Percentiles rank a stretch among this genome's conserved stretches.
phyloP scores from a whole-genome alignment of 805 yeast species.

The Candida rishiriensis region DNA sequence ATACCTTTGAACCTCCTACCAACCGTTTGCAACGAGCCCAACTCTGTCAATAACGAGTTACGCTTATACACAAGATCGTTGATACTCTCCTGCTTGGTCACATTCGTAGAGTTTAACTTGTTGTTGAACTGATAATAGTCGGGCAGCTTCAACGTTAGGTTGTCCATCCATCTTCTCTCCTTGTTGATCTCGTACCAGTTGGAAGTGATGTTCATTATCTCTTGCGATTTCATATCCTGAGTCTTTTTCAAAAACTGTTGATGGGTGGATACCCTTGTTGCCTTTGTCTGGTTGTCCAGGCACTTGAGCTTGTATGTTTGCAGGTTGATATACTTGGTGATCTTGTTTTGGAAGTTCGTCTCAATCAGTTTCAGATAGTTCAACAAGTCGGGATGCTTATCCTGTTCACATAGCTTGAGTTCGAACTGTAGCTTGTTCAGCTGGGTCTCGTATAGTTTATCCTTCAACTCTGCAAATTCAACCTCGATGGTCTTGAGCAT shows the following conservation, averaged over 20 bases:
- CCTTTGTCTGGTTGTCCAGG: constrained; percentile 75
- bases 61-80: constrained; percentile 60
- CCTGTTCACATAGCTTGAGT: constrained; percentile 78
- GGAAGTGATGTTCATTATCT: constrained; percentile 71
- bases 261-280: constrained; percentile 73
- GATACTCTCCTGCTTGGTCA: constrained; percentile 19
- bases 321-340: constrained; percentile 32
- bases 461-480: constrained; percentile 82
- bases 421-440: constrained; percentile 74
- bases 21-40: constrained; percentile 67
- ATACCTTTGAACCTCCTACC: constrained; percentile 35
- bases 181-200: constrained; percentile 89
- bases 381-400: constrained; percentile 87
- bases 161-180: constrained; percentile 81
- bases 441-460: constrained; percentile 79
- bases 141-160: constrained; percentile 49
- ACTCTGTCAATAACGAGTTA: constrained; percentile 60
- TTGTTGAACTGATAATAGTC: constrained; percentile 34
- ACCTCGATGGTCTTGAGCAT: constrained; percentile 77
- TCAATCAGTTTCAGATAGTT: constrained; percentile 68
- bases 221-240: constrained; percentile 59
- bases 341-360: constrained; percentile 65
- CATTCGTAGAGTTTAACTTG: constrained; percentile 21
- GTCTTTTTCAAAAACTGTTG: constrained; percentile 72
- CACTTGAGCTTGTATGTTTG: constrained; percentile 69